phyloP scores from a whole-genome alignment of 73 alveolate species.

The Paramecium tetraurelia region DNA sequence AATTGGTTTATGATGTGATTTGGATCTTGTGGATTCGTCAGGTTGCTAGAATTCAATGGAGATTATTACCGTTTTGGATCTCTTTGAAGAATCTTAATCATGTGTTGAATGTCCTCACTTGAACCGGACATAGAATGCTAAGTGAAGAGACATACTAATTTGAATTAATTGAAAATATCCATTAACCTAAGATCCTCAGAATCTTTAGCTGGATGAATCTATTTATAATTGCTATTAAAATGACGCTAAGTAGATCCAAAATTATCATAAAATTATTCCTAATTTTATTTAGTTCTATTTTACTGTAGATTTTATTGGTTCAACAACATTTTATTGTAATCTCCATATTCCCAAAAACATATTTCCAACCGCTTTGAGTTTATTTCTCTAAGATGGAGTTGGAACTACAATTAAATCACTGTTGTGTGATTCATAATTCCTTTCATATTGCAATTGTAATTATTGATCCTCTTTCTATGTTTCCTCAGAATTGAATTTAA shows the following conservation, averaged over 20 bases:
- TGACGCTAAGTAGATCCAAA: not conserved
- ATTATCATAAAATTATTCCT: not conserved
- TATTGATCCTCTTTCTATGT: not conserved
- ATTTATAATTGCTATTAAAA: not conserved
- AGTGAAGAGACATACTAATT: not conserved
- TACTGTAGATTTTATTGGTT: not conserved
- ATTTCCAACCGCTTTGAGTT: conserved; percentile 15
- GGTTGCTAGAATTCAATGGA: not conserved
- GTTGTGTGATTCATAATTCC: not conserved
- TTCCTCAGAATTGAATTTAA: not conserved
- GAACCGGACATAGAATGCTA: not conserved
- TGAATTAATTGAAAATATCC: not conserved
- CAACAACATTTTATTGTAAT: not conserved
- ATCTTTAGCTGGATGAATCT: not conserved
- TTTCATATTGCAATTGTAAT: not conserved
- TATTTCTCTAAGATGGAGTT: not conserved
- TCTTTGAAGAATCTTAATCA: not conserved
- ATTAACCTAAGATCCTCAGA: not conserved
- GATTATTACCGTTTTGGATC: not conserved
- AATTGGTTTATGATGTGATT: not conserved
- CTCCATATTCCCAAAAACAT: not conserved
- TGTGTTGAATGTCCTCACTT: not conserved
- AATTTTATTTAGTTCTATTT: not conserved
- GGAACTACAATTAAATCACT: not conserved
- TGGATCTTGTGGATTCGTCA: conserved; percentile 3